phyloP scores from a whole-genome alignment of 768 basidiomycete genomes.

The Termitomyces titanicus region DNA sequence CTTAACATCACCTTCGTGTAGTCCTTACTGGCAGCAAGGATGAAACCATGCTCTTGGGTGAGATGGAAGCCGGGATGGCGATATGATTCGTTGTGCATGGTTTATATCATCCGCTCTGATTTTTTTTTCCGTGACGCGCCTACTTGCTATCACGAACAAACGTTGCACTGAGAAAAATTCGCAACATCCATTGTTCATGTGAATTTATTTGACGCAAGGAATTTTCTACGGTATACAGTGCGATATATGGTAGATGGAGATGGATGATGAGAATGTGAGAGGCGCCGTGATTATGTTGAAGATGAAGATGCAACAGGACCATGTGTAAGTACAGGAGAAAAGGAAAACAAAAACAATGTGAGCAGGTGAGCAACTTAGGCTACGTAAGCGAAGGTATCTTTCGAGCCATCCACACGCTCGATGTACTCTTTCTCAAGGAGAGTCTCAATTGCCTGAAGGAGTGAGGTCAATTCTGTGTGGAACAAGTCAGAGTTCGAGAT shows the following conservation, averaged over 20 bases:
- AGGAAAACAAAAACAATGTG: not conserved
- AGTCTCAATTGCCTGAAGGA: constrained; percentile 80
- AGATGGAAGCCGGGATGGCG: constrained; percentile 67
- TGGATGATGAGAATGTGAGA: not conserved
- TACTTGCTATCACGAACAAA: not conserved
- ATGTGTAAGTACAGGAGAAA: not conserved
- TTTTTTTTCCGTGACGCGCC: no score
- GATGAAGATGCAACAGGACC: constrained; percentile 2
- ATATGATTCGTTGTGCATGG: constrained; percentile 35
- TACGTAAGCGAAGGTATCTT: constrained; percentile 84
- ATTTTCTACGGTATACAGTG: constrained; percentile 10
- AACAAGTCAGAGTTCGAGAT: not conserved
- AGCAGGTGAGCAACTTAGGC: constrained; percentile 35
- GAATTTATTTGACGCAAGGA: not conserved
- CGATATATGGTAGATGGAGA: constrained; percentile 2
- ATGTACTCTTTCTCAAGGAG: constrained; percentile 98
- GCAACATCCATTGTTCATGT: not conserved
- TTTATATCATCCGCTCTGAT: not conserved
- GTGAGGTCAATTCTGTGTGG: not conserved
- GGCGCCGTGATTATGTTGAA: not conserved
- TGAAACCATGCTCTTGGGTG: constrained; percentile 86
- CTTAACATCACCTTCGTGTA: constrained; percentile 23
- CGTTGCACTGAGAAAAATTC: not conserved
- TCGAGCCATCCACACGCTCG: constrained; percentile 89
- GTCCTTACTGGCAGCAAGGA: constrained; percentile 94